phyloP scores from a whole-genome alignment of 306 rosid genomes.

The Rubus idaeus region DNA sequence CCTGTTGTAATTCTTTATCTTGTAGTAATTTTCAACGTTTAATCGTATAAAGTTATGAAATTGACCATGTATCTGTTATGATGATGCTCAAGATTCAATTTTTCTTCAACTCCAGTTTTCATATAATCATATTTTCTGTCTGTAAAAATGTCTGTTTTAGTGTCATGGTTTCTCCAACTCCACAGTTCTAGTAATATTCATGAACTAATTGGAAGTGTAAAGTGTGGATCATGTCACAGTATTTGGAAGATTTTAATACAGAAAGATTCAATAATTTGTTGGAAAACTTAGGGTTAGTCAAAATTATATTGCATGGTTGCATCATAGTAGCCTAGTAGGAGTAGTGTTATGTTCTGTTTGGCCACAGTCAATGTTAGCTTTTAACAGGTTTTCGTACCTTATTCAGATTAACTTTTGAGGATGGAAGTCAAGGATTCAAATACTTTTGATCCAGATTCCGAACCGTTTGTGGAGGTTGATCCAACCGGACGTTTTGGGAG shows the following conservation, averaged over 20 bases:
- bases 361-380: neutral
- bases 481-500: slow-evolving; percentile 85
- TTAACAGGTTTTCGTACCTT: neutral
- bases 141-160: no score
- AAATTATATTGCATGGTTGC: neutral
- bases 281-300: neutral
- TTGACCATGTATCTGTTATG: neutral
- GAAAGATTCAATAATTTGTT: no score
- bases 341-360: neutral
- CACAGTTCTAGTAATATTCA: no score
- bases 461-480: slow-evolving; percentile 78
- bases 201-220: no score
- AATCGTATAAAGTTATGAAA: neutral
- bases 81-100: neutral
- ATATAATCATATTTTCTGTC: neutral
- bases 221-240: no score
- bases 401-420: slow-evolving; percentile 33
- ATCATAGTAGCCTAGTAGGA: neutral
- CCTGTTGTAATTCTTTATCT: neutral
- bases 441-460: slow-evolving; percentile 43
- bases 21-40: neutral
- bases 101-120: neutral
- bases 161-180: no score
- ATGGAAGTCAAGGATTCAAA: slow-evolving; percentile 65
- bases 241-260: no score